A percentile compares a stretch with the other conserved stretches of the same genome.
Conservation (phyloP, 495 filamentous ascomycete genomes). For the Rhizodiscina lignyota region DNA sequence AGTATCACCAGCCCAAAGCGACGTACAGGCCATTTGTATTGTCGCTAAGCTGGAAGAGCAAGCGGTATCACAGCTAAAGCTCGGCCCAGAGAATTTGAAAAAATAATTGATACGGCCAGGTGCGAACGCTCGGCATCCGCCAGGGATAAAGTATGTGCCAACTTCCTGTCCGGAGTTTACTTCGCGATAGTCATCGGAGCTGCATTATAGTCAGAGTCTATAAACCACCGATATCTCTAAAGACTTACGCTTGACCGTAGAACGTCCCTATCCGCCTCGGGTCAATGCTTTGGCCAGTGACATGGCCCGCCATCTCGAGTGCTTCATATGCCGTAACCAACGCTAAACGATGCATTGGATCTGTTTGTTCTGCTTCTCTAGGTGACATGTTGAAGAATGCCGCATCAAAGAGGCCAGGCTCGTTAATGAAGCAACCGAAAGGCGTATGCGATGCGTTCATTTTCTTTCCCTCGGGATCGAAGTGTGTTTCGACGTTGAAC, state of each 20-base stretch:
- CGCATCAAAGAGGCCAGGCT: constrained; percentile 22
- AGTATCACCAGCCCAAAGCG: constrained; percentile 9
- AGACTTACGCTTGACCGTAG: constrained; percentile 22
- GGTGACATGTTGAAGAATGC: constrained; percentile 26
- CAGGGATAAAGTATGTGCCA: constrained; percentile 18
- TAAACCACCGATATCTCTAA: too few relatives aligned
- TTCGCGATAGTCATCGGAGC: constrained; percentile 18
- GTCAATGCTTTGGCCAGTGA: constrained; percentile 15
- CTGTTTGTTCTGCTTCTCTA: constrained; percentile 19
- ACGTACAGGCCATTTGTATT: constrained; percentile 13
- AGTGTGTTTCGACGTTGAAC: constrained; percentile 28
- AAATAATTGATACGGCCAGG: constrained; percentile 20
- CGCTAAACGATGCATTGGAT: constrained; percentile 21
- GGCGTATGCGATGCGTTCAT: constrained; percentile 18
- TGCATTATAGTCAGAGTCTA: too few relatives aligned
- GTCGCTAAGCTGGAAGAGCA: constrained; percentile 22
- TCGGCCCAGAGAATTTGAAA: constrained; percentile 16
- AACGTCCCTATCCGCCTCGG: constrained; percentile 19
- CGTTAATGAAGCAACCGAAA: constrained; percentile 23
- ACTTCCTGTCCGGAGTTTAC: constrained; percentile 15
- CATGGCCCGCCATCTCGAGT: constrained; percentile 23
- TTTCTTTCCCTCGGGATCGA: constrained; percentile 25
- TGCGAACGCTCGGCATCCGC: constrained; percentile 15
- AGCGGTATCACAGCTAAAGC: constrained; percentile 19
- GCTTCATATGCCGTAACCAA: constrained; percentile 23